These are phyloP conservation scores for Triticum timopheevii DNA, from an alignment of 176 grass and related monocot species.

Conservation along the genomic window DNA sequence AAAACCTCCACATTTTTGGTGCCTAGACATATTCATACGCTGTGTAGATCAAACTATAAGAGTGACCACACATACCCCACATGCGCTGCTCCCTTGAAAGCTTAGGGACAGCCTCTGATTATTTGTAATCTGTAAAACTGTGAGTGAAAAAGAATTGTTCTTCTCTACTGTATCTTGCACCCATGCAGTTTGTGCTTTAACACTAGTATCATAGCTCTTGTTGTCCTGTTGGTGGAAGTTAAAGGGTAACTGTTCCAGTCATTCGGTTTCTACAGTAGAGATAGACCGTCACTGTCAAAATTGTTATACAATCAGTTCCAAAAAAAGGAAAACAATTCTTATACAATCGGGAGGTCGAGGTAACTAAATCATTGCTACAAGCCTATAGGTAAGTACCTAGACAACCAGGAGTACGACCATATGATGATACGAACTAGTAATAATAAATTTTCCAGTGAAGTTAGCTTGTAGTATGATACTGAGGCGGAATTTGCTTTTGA, in stretches of 20 bases:
- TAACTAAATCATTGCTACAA: too few species aligned
- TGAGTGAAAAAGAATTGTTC: not conserved
- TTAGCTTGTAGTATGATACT: constrained; percentile 15
- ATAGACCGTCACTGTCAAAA: not conserved
- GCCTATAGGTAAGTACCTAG: too few species aligned
- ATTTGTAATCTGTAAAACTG: constrained; percentile 33
- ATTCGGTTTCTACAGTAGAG: too few species aligned
- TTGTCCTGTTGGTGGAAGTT: not conserved
- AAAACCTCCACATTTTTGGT: constrained; percentile 34
- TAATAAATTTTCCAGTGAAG: not conserved
- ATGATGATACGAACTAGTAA: too few species aligned
- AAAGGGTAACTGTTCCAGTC: not conserved
- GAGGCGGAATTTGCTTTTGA: too few species aligned
- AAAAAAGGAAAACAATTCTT: too few species aligned
- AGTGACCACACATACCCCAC: constrained; percentile 21
- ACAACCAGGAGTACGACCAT: too few species aligned
- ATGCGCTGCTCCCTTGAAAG: constrained; percentile 40
- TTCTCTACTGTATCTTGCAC: constrained; percentile 20
- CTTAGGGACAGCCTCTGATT: constrained; percentile 17
- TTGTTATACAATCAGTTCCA: too few species aligned
- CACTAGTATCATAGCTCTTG: not conserved
- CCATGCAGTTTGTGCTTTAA: not conserved
- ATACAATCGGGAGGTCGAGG: too few species aligned
- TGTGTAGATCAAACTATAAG: constrained; percentile 29
- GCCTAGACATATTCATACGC: constrained; percentile 19